Evolutionary conservation across 495 filamentous ascomycete genomes (phyloP).

Genomic region (Xylaria cubensis): DNA sequence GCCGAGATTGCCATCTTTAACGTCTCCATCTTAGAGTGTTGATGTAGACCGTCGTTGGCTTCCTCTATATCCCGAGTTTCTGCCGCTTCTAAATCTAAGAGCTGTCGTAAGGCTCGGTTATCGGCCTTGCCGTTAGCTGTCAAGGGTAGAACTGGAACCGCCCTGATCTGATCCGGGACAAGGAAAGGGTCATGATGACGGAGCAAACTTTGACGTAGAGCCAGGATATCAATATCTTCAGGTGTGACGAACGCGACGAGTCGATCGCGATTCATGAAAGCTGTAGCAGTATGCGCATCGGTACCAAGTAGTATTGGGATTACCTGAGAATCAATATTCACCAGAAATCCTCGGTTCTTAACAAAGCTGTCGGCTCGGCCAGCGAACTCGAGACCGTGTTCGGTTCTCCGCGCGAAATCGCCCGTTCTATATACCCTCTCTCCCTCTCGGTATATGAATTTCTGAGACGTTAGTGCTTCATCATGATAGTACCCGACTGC

Average conservation of each 20-base stretch:
- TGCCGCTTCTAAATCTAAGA: neutral
- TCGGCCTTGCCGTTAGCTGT: conserved; percentile 21
- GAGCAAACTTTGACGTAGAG: conserved; percentile 7
- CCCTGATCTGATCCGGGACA: conserved; percentile 20
- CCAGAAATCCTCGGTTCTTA: conserved; percentile 39
- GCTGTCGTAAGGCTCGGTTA: neutral
- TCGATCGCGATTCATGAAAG: conserved; percentile 30
- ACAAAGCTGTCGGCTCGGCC: conserved; percentile 34
- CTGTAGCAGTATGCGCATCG: conserved; percentile 15
- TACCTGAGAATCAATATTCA: conserved; percentile 32
- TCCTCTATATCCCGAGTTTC: neutral
- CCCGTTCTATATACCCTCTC: conserved; percentile 33
- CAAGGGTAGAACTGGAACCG: conserved; percentile 10
- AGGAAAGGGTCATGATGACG: conserved; percentile 18
- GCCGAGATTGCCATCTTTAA: neutral
- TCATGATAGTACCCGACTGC: conserved; percentile 36
- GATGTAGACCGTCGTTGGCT: neutral
- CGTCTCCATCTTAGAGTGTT: neutral
- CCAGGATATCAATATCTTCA: conserved; percentile 13
- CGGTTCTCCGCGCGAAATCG: conserved; percentile 29
- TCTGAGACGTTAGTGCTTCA: conserved; percentile 27
- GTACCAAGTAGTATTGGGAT: neutral
- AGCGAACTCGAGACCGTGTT: conserved; percentile 26
- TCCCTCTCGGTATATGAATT: conserved; percentile 34
- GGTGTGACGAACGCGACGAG: conserved; percentile 33